Base-by-base conservation (phyloP, 306 rosid species). In the Trifolium pratense region DNA sequence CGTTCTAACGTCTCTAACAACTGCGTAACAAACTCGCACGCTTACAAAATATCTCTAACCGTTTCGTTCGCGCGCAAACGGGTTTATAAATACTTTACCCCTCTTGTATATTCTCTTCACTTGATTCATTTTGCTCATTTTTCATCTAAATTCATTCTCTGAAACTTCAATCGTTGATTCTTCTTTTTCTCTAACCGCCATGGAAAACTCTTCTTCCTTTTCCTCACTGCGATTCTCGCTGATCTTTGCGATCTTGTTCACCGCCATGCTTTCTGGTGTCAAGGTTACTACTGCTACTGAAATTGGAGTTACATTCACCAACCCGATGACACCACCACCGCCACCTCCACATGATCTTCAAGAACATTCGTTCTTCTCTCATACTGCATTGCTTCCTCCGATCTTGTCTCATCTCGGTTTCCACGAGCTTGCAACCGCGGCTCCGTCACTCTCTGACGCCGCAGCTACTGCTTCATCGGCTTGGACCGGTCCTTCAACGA, bases 361-460 rank as follows among this genome's bases (percentile, higher is more conserved):
- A 46, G 86, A 84, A 25, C 84, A 85, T 59, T 73, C 89, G 66
- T 79, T 85, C 80, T 89, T 85, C 82, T 81, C 88, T 18, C 86
- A 89, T 78, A 71, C 84, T 6, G 45, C 87, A 1, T 80, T 83
- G 25, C 90, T 89, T 58, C 88, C 91, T 13, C 85, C 89, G 39
- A 84, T 89, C 84, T 74, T 89, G 65, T 85, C 91, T 18, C 90
- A 85, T 70, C 91, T 87, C 26, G 95, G 91, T 63, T 89, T 83
- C 67, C 84, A 85, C 39, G 87, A 89, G 68, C 86, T 89, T 0
- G 88, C 91, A 15, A 76, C 82, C 15, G 91, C 88, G 2, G 88
- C 85, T 52, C 89, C 90, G 18, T 85, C 88, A 7, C 88, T 89
- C 51, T 75, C 87, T 6, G 88, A 83, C 14, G 37, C 82, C 0